Base-by-base conservation (phyloP, 2,329 filamentous ascomycete genomes). In the Beauveria sp. region DNA sequence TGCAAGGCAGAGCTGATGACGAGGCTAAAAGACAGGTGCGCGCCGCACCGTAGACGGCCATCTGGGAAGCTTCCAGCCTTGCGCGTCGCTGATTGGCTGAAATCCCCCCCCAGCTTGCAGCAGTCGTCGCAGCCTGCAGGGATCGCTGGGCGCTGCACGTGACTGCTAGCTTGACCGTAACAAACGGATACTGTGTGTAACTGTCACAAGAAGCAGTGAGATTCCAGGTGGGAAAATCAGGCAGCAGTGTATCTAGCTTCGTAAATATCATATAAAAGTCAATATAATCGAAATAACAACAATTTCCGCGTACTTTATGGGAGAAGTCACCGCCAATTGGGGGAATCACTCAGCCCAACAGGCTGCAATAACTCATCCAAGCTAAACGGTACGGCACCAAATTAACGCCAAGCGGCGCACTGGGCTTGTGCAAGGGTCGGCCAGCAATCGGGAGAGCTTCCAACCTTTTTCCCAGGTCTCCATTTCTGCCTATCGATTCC, bases 1-100 rank as follows among this genome's bases (percentile, higher is more conserved):
- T 37, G 63, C 65, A 69, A 60, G 58, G 58, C 58, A 60, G 58
- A 72, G 75, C 74, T 76, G 79, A 80, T 82, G 79, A 82, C 79
- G 79, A 81, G 78, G 79, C 79, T 79, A 75, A 72, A 61, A 61
- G 22, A 24, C 22, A 24, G 63, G 60, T 65, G 61, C 60, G 24
- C 34, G 59, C 37, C 16, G 22, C 51, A 54, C 34, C 30, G 5
- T 14, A 37, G 34, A 37, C 12, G 34, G 34, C 5, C 34, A 5
- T 37, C 34, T 37, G 34, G 34, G 12, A 37, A 37, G 34, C 34
- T 37, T 14, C 34, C 34, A 37, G 34, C 34, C 34, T 37, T 58
- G 14, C 61, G 61, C 63, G 50, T 63, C 60, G 56, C 57, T 70
- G 65, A 70, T 73, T 71, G 70, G 71, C 20, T 22, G 6, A 30